Conservation (phyloP, 148 eudicot genomes). For the Nyssa sinensis region DNA sequence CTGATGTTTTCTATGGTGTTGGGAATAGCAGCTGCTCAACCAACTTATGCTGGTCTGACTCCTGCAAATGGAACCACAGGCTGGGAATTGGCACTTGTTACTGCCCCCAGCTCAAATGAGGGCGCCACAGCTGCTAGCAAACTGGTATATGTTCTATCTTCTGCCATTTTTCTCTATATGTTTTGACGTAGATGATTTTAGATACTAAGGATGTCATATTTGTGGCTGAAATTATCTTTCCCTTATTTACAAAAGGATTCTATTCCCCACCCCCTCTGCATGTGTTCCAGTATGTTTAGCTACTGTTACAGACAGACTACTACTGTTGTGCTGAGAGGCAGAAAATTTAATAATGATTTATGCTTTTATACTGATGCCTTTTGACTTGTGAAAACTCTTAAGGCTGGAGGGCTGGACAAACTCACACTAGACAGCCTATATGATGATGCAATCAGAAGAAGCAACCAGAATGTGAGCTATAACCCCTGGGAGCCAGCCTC, state of each 20-base stretch:
- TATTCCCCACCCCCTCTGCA: background rate
- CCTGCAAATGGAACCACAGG: slow-evolving; percentile 70
- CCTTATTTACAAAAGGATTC: background rate
- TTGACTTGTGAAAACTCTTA: slow-evolving; percentile 4
- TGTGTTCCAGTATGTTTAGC: background rate
- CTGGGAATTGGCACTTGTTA: slow-evolving; percentile 97
- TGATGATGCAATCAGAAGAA: slow-evolving; percentile 90
- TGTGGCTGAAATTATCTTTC: background rate
- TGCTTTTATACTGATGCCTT: background rate
- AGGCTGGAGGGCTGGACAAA: slow-evolving; percentile 89
- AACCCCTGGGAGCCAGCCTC: slow-evolving; percentile 83
- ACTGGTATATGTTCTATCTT: slow-evolving; percentile 48
- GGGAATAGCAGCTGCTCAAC: slow-evolving; percentile 41
- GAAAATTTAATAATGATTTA: background rate
- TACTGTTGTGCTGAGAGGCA: background rate
- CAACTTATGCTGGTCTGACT: slow-evolving; percentile 42
- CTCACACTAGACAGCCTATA: slow-evolving; percentile 90
- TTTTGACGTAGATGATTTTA: background rate
- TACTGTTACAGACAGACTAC: too few species aligned
- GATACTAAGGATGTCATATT: background rate
- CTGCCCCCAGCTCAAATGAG: slow-evolving; percentile 88
- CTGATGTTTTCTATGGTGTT: slow-evolving; percentile 14
- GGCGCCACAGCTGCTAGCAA: slow-evolving; percentile 53
- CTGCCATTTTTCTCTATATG: background rate
- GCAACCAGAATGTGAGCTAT: slow-evolving; percentile 69